Base-by-base conservation (phyloP, 768 basidiomycete genomes). In the Suillus clintonianus region DNA sequence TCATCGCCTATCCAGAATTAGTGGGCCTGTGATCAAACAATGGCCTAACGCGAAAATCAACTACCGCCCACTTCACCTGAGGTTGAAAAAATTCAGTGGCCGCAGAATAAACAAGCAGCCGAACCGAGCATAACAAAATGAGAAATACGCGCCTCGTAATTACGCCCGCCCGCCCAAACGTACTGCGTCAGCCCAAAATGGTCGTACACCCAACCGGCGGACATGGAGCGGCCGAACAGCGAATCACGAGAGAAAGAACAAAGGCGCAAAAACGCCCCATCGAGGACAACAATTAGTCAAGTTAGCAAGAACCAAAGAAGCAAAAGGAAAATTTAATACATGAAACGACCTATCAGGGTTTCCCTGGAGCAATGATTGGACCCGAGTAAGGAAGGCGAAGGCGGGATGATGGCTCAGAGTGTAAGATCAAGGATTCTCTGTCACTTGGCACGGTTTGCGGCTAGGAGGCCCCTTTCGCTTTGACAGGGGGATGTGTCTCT, bases 261-360 rank as follows among this genome's bases (percentile, higher is more conserved):
- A 39, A 39, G 54, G 56, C 24, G 56, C 56, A 41, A 41, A 27
- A 57, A 53, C 30, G 39, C 37, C 56, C 39, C 19, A 53, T 57
- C 24, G 56, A 41, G 56, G 56, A 41, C 56, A 56, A 56, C 37
- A 41, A 57, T 57, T 57, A 57, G 56, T 41, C 14, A 41, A 19
- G 51, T 53, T n/a, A 53, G 27, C 37, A 17, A 57, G 56, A 41
- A 57, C 37, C 39, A 57, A 57, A 41, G 56, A 57, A 39, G 39
- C 1, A 57, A 32, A 53, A n/a, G 30, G 51, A 34, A 50, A 30
- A 3, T 53, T 19, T 32, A 32, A 53, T 53, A 32, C 6, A 53
- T 34, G 51, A 53, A 32, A 19, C 19, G 32, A 32, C 51, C 32
- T 53, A 53, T 53, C 19, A 53, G 50, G 45, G 47, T 47, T 24